Percentiles rank a stretch among this genome's conserved stretches.
Evolutionary conservation across 78 protist species (phyloP).

Genomic region (Creolimax fragrantissima): DNA sequence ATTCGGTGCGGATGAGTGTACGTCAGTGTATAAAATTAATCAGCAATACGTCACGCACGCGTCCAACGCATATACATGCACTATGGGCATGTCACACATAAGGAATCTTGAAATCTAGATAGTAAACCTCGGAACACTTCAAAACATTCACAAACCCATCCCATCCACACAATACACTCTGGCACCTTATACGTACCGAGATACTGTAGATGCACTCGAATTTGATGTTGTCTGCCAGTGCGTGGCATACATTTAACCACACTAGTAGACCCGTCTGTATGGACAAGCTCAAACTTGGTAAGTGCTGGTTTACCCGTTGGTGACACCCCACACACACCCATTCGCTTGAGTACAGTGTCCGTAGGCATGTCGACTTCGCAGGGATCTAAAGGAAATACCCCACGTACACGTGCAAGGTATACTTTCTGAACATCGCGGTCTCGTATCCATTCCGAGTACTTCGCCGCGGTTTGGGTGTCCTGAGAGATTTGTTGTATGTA

Average conservation of each 20-base stretch:
- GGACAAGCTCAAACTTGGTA: conserved; percentile 23
- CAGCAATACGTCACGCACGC: not conserved
- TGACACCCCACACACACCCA: conserved; percentile 32
- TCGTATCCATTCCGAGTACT: not conserved
- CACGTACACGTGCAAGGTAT: conserved; percentile 65
- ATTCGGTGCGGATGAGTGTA: too few species aligned
- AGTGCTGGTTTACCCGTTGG: conserved; percentile 26
- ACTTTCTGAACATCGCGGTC: conserved; percentile 38
- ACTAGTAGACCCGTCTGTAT: conserved; percentile 17
- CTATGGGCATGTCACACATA: not conserved
- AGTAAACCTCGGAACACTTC: not conserved
- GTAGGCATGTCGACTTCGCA: conserved; percentile 1
- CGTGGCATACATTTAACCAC: not conserved
- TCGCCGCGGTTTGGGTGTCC: conserved; percentile 16
- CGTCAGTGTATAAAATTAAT: not conserved
- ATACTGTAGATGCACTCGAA: conserved; percentile 72
- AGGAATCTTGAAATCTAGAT: not conserved
- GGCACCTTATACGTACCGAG: too few species aligned
- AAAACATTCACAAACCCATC: too few species aligned
- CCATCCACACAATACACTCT: too few species aligned
- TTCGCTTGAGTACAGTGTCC: not conserved
- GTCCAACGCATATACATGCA: not conserved
- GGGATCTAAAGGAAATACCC: conserved; percentile 36
- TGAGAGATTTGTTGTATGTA: too few species aligned
- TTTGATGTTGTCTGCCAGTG: conserved; percentile 86